Evolutionary conservation across 768 basidiomycete species (phyloP).

Genomic region (Suillus plorans): DNA sequence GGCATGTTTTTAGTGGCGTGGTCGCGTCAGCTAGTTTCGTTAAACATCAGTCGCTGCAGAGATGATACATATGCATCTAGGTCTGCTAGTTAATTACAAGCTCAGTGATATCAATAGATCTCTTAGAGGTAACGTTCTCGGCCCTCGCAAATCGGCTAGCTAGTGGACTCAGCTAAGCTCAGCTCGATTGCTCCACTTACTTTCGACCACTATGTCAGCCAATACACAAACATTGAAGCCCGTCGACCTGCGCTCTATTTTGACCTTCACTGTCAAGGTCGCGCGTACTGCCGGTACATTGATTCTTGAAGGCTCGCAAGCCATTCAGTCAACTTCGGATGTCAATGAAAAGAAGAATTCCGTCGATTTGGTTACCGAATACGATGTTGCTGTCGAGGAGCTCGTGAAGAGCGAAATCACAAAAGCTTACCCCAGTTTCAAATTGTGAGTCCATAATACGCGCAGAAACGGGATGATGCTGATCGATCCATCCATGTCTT

Average conservation of each 20-base stretch:
- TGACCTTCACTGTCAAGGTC: conserved; percentile 67
- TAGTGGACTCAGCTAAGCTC: background rate
- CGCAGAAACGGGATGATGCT: background rate
- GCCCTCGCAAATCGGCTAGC: background rate
- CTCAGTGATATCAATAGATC: background rate
- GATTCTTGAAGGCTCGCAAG: conserved; percentile 76
- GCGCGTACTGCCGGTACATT: conserved; percentile 74
- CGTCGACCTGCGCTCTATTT: conserved; percentile 56
- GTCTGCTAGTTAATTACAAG: background rate
- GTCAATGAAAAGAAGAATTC: conserved; percentile 89
- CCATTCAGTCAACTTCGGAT: conserved; percentile 58
- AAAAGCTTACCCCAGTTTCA: conserved; percentile 67
- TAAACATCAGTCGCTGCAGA: background rate
- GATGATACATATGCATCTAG: background rate
- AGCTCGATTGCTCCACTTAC: background rate
- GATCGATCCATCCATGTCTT: conserved; percentile 2
- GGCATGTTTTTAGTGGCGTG: background rate
- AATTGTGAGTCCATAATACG: conserved; percentile 61
- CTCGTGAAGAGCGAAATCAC: conserved; percentile 71
- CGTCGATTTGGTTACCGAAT: conserved; percentile 93
- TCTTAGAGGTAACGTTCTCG: background rate
- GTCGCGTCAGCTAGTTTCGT: background rate
- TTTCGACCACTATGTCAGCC: conserved; percentile 26
- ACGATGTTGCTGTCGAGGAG: conserved; percentile 88
- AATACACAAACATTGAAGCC: conserved; percentile 29